A percentile compares a stretch with the other conserved stretches of the same genome.
Evolutionary conservation across 306 rosid species (phyloP).

Genomic region (Urtica urens): DNA sequence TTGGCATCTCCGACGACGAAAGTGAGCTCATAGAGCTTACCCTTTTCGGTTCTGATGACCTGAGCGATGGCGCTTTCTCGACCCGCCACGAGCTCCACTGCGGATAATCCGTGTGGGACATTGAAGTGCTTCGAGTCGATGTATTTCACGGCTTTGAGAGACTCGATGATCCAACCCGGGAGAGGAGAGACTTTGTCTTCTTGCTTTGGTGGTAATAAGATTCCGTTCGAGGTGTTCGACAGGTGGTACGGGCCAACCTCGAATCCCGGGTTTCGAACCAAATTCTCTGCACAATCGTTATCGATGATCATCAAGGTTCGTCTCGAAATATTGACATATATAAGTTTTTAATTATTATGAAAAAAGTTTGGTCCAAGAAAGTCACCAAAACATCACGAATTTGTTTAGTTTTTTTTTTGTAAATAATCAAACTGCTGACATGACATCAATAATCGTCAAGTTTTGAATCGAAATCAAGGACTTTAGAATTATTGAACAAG

Average conservation of each 20-base stretch:
- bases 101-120: slow-evolving; percentile 54
- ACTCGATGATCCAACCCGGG: slow-evolving; percentile 89
- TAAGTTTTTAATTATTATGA: no score
- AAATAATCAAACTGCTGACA: no score
- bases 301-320: no score
- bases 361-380: no score
- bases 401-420: no score
- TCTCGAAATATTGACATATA: no score
- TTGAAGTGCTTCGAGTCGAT: slow-evolving; percentile 53
- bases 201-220: slow-evolving; percentile 81
- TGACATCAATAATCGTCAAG: no score
- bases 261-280: slow-evolving; percentile 64
- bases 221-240: slow-evolving; percentile 64
- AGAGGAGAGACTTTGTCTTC: slow-evolving; percentile 76
- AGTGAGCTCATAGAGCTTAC: slow-evolving; percentile 47
- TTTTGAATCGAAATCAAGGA: no score
- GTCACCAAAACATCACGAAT: no score
- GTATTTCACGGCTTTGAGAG: slow-evolving; percentile 78
- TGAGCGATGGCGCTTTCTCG: slow-evolving; percentile 88
- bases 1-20: slow-evolving; percentile 72
- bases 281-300: no score
- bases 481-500: no score
- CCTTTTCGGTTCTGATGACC: slow-evolving; percentile 49
- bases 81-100: slow-evolving; percentile 86
- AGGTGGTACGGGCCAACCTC: slow-evolving; percentile 85